Base-by-base conservation (phyloP, 495 filamentous ascomycete genomes). In the Penicillium psychrofluorescens region DNA sequence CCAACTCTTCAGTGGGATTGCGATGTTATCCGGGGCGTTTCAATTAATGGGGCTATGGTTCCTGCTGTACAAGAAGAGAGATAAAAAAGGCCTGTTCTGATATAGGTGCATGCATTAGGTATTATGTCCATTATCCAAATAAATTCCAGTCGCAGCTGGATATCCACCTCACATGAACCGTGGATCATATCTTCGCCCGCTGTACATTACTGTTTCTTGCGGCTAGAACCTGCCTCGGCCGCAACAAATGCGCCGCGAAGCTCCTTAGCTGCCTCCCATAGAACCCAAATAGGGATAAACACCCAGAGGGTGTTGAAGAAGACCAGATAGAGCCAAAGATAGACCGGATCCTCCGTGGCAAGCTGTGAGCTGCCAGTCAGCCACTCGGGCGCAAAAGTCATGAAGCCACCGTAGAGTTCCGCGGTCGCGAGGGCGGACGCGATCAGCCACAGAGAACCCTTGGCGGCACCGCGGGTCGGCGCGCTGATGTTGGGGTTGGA, bases 371-470 rank as follows among this genome's bases (percentile, higher is more conserved):
- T 86, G 2, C 81, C 85, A 4, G 76, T 84, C 43, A 97, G 63
- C 90, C 90, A 97, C 68, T 97, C 91, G 11, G 91, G 91, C 51
- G 79, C 83, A 66, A 97, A 97, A 0, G 91, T 97, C 86, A 97
- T 96, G 59, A 85, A 95, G 73, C 86, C 89, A 32, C 91, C 91
- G 66, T 97, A 97, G 10, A 97, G 59, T 71, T 97, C 91, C n/a
- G 79, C 89, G 7, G 86, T 91, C n/a, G 90, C 90, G 40, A 95
- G 62, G 16, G 88, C 74, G 27, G 77, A 74, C 61, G 88, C 82
- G 55, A 79, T 71, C 48, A 91, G 77, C 73, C 80, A 83, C 39
- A 79, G 65, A 41, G 74, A 71, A n/a, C 70, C 74, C 55, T 80
- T 77, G 51, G 70, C 75, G 0, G 37, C 15, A 6, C 60, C 67